Evolutionary conservation across 352 stramenopile genomes (phyloP).

Genomic region (Thalassiosira exigua): DNA sequence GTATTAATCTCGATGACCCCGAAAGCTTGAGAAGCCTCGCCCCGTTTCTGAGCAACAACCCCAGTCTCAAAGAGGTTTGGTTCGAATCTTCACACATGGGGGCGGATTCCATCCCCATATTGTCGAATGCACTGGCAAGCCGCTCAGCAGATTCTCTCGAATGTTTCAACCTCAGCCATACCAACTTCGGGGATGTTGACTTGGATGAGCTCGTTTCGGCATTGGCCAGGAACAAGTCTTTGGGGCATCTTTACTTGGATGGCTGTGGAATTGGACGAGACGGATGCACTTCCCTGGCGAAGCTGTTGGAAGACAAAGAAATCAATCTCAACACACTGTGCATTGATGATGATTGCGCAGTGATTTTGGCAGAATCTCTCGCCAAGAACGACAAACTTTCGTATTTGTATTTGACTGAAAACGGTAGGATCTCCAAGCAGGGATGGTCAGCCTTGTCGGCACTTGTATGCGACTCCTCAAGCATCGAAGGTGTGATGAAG

Average conservation of each 20-base stretch:
- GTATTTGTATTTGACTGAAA: conserved; percentile 6
- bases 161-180: conserved; percentile 15
- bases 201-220: conserved; percentile 24
- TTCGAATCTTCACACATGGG: conserved; percentile 4
- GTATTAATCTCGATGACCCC: conserved; percentile 2
- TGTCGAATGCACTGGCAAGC: conserved; percentile 23
- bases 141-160: conserved; percentile 22
- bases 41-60: conserved; percentile 31
- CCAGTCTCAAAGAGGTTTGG: conserved; percentile 21
- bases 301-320: conserved; percentile 11
- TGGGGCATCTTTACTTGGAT: conserved; percentile 1
- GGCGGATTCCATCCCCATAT: neutral
- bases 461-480: conserved; percentile 28
- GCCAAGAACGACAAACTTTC: neutral
- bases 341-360: conserved; percentile 1
- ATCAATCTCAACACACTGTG: neutral
- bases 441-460: conserved; percentile 19
- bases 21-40: conserved; percentile 8
- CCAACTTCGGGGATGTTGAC: conserved; percentile 23
- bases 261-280: conserved; percentile 13
- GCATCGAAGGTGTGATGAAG: conserved; percentile 13
- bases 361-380: conserved; percentile 11
- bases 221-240: conserved; percentile 21
- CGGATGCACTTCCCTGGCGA: conserved; percentile 23
- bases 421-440: neutral